These are phyloP conservation scores for Syzygium aqueum DNA, from an alignment of 345 rosid genomes.

Conservation along the genomic window DNA sequence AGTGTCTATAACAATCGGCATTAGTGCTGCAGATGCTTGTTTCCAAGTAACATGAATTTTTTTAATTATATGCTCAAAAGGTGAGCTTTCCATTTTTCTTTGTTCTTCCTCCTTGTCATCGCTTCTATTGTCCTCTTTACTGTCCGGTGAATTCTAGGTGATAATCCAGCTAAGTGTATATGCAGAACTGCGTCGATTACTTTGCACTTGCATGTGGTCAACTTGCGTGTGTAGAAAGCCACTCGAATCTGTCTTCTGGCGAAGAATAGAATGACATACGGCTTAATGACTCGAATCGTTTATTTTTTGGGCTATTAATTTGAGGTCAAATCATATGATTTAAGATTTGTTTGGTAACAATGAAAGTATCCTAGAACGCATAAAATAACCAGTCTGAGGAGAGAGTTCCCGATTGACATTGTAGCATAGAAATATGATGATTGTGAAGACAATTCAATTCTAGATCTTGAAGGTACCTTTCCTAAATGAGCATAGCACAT, in stretches of 20 bases:
- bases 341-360: background rate
- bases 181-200: background rate
- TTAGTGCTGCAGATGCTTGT: background rate
- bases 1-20: background rate
- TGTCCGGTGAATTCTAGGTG: background rate
- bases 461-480: too few species aligned
- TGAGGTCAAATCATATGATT: background rate
- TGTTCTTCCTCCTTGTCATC: background rate
- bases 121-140: background rate
- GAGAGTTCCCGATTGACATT: too few species aligned
- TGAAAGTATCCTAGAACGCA: background rate
- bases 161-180: background rate
- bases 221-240: background rate
- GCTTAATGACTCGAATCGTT: background rate
- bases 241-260: background rate
- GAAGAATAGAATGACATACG: background rate
- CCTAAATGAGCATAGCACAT: too few species aligned
- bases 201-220: background rate
- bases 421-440: too few species aligned
- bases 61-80: background rate
- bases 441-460: too few species aligned
- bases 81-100: background rate
- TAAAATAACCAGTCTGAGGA: too few species aligned
- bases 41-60: background rate
- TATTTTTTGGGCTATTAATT: background rate